Evolutionary conservation across 495 filamentous ascomycete species (phyloP).

Genomic region (Thermothielavioides terrestris): DNA sequence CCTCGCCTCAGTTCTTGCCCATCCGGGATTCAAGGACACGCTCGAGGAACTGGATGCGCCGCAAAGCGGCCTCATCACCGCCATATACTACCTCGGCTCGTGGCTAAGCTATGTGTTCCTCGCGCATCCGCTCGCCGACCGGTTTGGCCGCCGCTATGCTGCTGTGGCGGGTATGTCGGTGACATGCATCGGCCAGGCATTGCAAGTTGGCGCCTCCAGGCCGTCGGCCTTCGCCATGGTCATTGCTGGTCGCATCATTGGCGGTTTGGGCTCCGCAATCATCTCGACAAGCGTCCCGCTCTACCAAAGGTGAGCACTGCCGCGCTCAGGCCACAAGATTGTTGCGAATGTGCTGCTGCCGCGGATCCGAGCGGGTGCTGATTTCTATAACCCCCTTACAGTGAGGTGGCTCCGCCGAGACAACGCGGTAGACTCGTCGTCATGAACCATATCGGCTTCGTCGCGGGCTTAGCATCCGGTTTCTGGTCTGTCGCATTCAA

Average conservation of each 20-base stretch:
- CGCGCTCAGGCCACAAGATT: too few species aligned
- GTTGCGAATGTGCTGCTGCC: too few species aligned
- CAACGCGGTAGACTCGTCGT: slow-evolving; percentile 47
- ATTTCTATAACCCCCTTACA: too few species aligned
- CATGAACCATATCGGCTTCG: slow-evolving; percentile 50
- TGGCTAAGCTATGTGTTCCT: slow-evolving; percentile 48
- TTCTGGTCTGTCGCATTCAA: slow-evolving; percentile 39
- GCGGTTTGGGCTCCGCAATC: slow-evolving; percentile 43
- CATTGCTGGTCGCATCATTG: slow-evolving; percentile 43
- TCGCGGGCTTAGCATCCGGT: slow-evolving; percentile 41
- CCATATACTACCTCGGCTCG: slow-evolving; percentile 50
- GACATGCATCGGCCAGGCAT: slow-evolving; percentile 37
- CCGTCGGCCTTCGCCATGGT: slow-evolving; percentile 41
- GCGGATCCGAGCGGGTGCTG: too few species aligned
- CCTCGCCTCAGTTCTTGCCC: slow-evolving; percentile 46
- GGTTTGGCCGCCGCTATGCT: slow-evolving; percentile 42
- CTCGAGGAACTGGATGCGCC: slow-evolving; percentile 37
- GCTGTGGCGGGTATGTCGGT: slow-evolving; percentile 39
- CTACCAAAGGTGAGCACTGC: slow-evolving; percentile 45
- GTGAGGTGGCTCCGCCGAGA: slow-evolving; percentile 46
- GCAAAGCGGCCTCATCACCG: slow-evolving; percentile 44
- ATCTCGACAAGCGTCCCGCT: slow-evolving; percentile 49
- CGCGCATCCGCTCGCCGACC: slow-evolving; percentile 39
- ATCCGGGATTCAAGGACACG: slow-evolving; percentile 41
- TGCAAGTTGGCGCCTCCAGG: slow-evolving; percentile 37